Evolutionary conservation across 805 yeast genomes (phyloP), one percentile per base, ranked within the genome.

Genomic region (Candida quercuum): DNA sequence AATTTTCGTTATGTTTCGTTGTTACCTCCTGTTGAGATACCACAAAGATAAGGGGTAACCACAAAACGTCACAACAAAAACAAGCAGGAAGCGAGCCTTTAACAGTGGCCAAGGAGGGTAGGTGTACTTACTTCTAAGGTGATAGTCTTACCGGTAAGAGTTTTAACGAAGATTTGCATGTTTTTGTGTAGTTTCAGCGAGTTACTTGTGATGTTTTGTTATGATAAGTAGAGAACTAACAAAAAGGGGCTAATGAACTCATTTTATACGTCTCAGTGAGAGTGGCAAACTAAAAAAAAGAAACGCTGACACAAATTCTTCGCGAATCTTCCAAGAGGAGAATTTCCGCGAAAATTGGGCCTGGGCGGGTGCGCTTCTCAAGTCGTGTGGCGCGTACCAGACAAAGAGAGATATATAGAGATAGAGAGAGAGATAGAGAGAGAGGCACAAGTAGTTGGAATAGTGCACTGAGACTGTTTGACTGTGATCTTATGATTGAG

Each of bases 141-240:
- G 64, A 85, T 85, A 49, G 95, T 85, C 78, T 85, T 85, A 63
- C 95, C 95, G 26, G 95, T 85, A 62, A 85, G 66, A 42, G 94
- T 86, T 74, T 86, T 85, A 59, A 86, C 95, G 64, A 86, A 86
- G 63, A 86, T 85, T 67, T 86, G 95, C 94, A 86, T 86, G 57
- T 59, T 67, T 52, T 67, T 39, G 16, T 56, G 62, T 53, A 56
- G 52, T 48, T 57, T 47, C 61, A 35, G 39, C 37, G 33, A 32
- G 28, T 32, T 34, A 30, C 24, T 32, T 27, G 23, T 25, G 19
- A 4, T 24, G 28, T n/a, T 23, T 5, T 19, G 26, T 2, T 27
- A 15, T 12, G 14, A 29, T 30, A 23, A 15, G 26, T 19, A 14
- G 35, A 15, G 13, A 38, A n/a, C n/a, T n/a, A n/a, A n/a, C n/a